Conservation (phyloP, 495 filamentous ascomycete genomes). For the Podospora bellae-mahoneyi region DNA sequence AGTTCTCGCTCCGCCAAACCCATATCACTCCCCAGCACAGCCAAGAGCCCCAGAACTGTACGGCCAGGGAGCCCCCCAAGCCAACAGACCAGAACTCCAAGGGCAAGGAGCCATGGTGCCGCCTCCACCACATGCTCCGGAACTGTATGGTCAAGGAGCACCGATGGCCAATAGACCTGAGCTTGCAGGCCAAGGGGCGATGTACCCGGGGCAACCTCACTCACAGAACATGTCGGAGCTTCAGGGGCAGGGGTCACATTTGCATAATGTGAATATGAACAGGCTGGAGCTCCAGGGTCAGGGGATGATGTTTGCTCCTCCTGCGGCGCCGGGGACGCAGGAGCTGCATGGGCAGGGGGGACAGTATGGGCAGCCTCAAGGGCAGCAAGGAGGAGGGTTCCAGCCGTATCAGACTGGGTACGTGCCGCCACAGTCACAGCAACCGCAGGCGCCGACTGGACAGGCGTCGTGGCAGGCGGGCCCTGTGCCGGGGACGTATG, state of each 20-base stretch:
- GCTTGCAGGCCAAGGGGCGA: neutral
- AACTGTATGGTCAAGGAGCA: constrained; percentile 15
- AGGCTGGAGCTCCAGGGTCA: constrained; percentile 7
- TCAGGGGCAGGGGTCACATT: constrained; percentile 8
- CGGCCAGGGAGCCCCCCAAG: constrained; percentile 25
- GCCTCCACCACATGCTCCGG: constrained; percentile 10
- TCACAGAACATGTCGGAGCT: constrained; percentile 1
- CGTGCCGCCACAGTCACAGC: constrained; percentile 13
- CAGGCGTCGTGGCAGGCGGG: constrained; percentile 41
- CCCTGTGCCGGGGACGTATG: constrained; percentile 35
- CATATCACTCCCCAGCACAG: constrained; percentile 7
- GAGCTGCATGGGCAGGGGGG: constrained; percentile 1
- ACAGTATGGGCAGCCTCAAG: neutral
- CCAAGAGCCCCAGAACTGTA: constrained; percentile 30
- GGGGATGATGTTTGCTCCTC: constrained; percentile 8
- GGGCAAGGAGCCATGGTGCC: constrained; percentile 23
- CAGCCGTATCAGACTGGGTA: constrained; percentile 1
- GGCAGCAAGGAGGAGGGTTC: neutral
- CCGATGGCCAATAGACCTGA: neutral
- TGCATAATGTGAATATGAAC: neutral
- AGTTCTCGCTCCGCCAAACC: neutral
- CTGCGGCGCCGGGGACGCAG: constrained; percentile 1
- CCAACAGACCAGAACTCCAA: constrained; percentile 32
- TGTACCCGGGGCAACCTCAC: neutral
- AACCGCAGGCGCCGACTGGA: constrained; percentile 22